Base-by-base conservation (phyloP, 2,329 filamentous ascomycete species). In the Xylaria sp. region DNA sequence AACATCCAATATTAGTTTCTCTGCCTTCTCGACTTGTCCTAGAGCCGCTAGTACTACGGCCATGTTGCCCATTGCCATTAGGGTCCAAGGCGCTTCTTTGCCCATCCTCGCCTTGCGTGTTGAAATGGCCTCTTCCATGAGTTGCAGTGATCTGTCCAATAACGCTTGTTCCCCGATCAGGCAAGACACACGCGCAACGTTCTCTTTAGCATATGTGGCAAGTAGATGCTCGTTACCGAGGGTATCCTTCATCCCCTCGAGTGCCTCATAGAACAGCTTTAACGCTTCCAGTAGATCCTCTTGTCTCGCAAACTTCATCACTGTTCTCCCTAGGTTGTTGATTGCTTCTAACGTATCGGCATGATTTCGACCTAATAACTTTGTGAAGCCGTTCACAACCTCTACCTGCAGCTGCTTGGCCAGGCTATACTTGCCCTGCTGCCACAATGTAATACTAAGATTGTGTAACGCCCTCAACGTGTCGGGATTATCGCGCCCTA, bases 31-130 rank as follows among this genome's bases (percentile, higher is more conserved):
- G 4, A 29, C 21, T 2, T 17, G 35, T 4, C 60, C 63, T 6
- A 56, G 29, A 1, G 63, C 63, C n/a, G n/a, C 35, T 19, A 57
- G 10, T 1, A 65, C 63, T 11, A 62, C 55, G n/a, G 65, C 57
- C 23, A 21, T 59, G 17, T 54, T 58, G 6, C 44, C 66, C 21
- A 56, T 44, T 1, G 61, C 61, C 9, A 68, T 19, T 13, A 68
- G 41, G 0, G 64, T 66, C 35, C 54, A 63, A 1, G 44, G 40
- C 21, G 60, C 40, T 41, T 68, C 64, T 44, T 64, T 65, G n/a
- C 64, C 59, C 46, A 55, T 48, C 6, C 11, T 41, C 10, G 35
- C 46, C 29, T 60, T 57, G 1, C 61, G 55, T 19, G 40, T 58
- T 7, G 37, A 17, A 15, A 66, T 38, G 25, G 63, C 61, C 10